These are phyloP conservation scores for Xylaria nigripes DNA, from an alignment of 495 filamentous ascomycete species.

Conservation along the genomic window DNA sequence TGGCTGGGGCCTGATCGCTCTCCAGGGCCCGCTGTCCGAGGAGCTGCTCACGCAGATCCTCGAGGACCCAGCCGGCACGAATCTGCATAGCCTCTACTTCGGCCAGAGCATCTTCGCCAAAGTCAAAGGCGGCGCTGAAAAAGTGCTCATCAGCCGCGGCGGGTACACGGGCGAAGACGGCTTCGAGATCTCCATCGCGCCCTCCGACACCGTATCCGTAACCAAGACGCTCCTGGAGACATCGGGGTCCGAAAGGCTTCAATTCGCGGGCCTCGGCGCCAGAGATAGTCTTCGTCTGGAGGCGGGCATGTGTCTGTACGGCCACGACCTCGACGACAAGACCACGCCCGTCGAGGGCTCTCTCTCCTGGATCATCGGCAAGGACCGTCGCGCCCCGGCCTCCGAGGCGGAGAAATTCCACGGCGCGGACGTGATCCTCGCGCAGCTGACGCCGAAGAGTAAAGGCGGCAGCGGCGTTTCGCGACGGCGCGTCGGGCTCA, in stretches of 20 bases:
- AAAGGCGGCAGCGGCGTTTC: conserved; percentile 59
- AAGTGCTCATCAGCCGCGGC: conserved; percentile 70
- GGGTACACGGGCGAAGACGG: conserved; percentile 98
- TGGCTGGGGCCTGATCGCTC: conserved; percentile 70
- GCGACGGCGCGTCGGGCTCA: conserved; percentile 69
- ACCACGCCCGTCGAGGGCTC: conserved; percentile 83
- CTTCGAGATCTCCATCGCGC: conserved; percentile 85
- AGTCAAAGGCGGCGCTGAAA: conserved; percentile 35
- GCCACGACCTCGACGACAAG: conserved; percentile 85
- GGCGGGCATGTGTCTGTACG: conserved; percentile 96
- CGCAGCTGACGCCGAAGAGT: conserved; percentile 59
- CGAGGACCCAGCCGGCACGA: conserved; percentile 36
- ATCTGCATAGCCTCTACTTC: conserved; percentile 69
- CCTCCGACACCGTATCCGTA: conserved; percentile 43
- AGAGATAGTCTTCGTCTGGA: conserved; percentile 88
- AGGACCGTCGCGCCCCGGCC: conserved; percentile 50
- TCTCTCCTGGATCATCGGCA: conserved; percentile 78
- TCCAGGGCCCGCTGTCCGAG: conserved; percentile 76
- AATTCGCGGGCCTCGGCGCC: conserved; percentile 79
- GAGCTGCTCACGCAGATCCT: conserved; percentile 52
- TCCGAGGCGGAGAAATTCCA: conserved; percentile 55
- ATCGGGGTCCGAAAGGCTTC: conserved; percentile 53
- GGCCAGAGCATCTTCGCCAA: conserved; percentile 58
- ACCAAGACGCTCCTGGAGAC: conserved; percentile 57
- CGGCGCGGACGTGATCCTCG: conserved; percentile 63